Evolutionary conservation across 192 early-diverging fungal species (phyloP), one percentile per base, ranked within the genome.

Genomic region (Coemansia erecta): DNA sequence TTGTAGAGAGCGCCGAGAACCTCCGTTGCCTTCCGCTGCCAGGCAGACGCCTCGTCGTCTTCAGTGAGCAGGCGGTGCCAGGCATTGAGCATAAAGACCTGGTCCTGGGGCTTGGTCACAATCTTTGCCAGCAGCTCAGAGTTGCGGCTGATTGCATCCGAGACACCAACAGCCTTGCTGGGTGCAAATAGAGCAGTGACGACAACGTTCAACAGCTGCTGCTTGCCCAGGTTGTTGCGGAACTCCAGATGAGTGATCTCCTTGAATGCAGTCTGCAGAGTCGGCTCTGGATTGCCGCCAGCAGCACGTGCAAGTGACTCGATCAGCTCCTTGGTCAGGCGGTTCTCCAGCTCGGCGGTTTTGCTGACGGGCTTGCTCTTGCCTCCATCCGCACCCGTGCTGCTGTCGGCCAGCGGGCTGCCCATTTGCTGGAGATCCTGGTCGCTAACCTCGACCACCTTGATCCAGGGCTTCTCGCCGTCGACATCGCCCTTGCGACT

Each of bases 231-330:
- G 59, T 86, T 87, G 68, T 94, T 85, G 41, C 88, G 86, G 80
- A 92, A 92, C 74, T 94, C 92, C 8, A 91, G 55, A 13, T 89
- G 86, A 4, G 90, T 94, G 35, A 92, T 84, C 60, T 94, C 89
- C 61, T 92, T 92, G 44, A 89, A 80, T 64, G 87, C 83, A 3
- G 83, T 84, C 8, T 82, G 71, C 37, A 83, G 56, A 15, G 73
- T 43, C 0, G 53, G 54, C 48, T 40, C 43, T 18, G 64, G 26
- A 42, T 46, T 51, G 12, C 43, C 42, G 35, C 22, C 39, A 28
- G 37, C 53, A 28, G 60, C 65, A 15, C 14, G 54, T 8, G 61
- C 60, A 45, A 66, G 37, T 7, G 53, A 50, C 26, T 48, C 53
- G 31, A 55, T 42, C 9, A 71, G 66, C 53, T 76, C 65, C 26